These are phyloP conservation scores for Kuraishia ogatae DNA, from an alignment of 805 yeast species.

Conservation along the genomic window DNA sequence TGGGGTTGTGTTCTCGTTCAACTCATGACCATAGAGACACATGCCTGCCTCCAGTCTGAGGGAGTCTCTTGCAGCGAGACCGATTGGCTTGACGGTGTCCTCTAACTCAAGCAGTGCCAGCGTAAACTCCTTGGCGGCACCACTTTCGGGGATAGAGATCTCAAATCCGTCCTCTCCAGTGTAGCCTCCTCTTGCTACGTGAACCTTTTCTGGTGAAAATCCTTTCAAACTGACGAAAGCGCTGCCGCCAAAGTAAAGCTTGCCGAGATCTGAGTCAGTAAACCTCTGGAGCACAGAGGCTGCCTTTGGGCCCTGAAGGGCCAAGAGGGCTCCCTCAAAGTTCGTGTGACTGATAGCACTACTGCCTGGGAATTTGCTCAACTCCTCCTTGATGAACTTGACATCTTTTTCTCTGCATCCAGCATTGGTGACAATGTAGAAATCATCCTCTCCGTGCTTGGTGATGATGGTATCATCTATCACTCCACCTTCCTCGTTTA, in stretches of 20 bases:
- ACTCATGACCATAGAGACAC: slow-evolving; percentile 95
- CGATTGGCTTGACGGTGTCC: slow-evolving; percentile 69
- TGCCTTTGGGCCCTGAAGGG: slow-evolving; percentile 90
- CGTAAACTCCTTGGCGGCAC: slow-evolving; percentile 53
- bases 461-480: slow-evolving; percentile 91
- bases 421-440: slow-evolving; percentile 91
- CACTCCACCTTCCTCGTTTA: slow-evolving; percentile 70
- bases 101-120: slow-evolving; percentile 44
- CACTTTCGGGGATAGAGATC: slow-evolving; percentile 58
- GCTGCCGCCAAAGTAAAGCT: slow-evolving; percentile 69
- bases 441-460: slow-evolving; percentile 63
- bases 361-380: slow-evolving; percentile 25
- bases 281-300: slow-evolving; percentile 55
- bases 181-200: slow-evolving; percentile 92
- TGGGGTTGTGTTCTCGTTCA: slow-evolving; percentile 73
- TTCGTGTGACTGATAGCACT: slow-evolving; percentile 25
- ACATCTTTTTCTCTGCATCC: slow-evolving; percentile 84
- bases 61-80: slow-evolving; percentile 97
- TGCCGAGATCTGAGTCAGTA: slow-evolving; percentile 47
- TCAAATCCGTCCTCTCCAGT: slow-evolving; percentile 99
- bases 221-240: slow-evolving; percentile 35
- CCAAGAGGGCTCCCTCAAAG: slow-evolving; percentile 71
- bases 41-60: slow-evolving; percentile 94
- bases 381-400: slow-evolving; percentile 48
- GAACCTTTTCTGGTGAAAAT: slow-evolving; percentile 39